A percentile compares a stretch with the other conserved stretches of the same genome.
Evolutionary conservation across 2,329 filamentous ascomycete species (phyloP).

Genomic region (Polytolypa hystricis): DNA sequence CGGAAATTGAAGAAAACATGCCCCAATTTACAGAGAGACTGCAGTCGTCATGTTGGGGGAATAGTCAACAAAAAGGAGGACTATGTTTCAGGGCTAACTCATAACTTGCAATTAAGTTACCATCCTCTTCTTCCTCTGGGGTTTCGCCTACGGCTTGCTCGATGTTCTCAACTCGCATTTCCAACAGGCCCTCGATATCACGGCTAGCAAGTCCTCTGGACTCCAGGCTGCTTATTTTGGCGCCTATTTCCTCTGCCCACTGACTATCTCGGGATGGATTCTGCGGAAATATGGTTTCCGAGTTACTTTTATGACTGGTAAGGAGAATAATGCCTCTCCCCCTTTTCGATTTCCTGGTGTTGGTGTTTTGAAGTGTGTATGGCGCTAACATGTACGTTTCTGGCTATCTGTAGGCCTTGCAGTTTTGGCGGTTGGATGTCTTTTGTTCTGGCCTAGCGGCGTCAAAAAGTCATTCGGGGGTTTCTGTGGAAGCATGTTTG

Average conservation of each 20-base stretch:
- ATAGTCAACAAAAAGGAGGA: too few species aligned
- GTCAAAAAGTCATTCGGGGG: conserved; percentile 46
- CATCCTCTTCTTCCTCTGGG: conserved; percentile 3
- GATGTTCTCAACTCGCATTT: conserved; percentile 43
- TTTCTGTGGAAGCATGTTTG: conserved; percentile 49
- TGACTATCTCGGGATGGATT: conserved; percentile 27
- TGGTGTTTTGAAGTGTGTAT: too few species aligned
- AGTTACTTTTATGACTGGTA: conserved; percentile 15
- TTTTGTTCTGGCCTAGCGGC: conserved; percentile 49
- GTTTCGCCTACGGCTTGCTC: conserved; percentile 27
- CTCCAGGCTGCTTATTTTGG: conserved; percentile 32
- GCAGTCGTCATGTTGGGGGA: too few species aligned
- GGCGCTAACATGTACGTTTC: conserved; percentile 27
- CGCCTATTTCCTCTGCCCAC: conserved; percentile 35
- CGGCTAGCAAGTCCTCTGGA: conserved; percentile 32
- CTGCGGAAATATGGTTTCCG: conserved; percentile 38
- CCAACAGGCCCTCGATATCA: conserved; percentile 34
- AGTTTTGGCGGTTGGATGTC: conserved; percentile 45
- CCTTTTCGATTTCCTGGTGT: too few species aligned
- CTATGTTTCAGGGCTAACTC: too few species aligned
- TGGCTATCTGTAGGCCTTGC: too few species aligned
- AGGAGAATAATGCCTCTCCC: too few species aligned
- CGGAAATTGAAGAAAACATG: too few species aligned
- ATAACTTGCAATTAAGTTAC: too few species aligned
- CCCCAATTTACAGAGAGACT: too few species aligned